Percentiles rank a stretch among this genome's conserved stretches.
phyloP scores from a whole-genome alignment of 176 grass and related monocot species.

The Alopecurus myosuroides region DNA sequence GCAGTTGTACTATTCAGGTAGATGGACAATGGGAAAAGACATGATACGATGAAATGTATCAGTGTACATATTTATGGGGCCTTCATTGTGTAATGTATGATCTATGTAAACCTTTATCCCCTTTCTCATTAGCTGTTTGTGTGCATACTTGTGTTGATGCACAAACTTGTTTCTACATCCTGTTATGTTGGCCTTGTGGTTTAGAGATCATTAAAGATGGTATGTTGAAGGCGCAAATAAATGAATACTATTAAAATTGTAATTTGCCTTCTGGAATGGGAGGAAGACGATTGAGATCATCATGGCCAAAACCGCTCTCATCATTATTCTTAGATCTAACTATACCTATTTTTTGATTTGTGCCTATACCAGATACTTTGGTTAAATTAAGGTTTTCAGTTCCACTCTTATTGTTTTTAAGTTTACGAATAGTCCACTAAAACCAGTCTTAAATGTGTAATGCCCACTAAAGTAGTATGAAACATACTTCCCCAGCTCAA shows the following conservation, averaged over 20 bases:
- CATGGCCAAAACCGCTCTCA: background rate
- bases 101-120: background rate
- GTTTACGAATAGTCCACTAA: background rate
- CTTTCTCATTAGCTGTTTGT: background rate
- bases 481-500: background rate
- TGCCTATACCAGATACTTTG: background rate
- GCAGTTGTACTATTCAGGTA: background rate
- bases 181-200: background rate
- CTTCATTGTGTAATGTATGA: background rate
- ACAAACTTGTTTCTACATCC: background rate
- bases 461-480: background rate
- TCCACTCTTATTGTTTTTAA: background rate
- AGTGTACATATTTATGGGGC: background rate
- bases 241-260: background rate
- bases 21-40: background rate
- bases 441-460: background rate
- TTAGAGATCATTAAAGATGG: background rate
- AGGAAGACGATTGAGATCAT: background rate
- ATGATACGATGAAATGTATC: background rate
- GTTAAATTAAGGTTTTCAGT: background rate
- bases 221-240: background rate
- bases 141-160: conserved; percentile 9
- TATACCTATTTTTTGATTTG: background rate
- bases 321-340: background rate
- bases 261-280: background rate